Percentiles rank a stretch among this genome's conserved stretches.
These are phyloP conservation scores for Lactifluus volemus DNA, from an alignment of 768 basidiomycete genomes.

Conservation along the genomic window DNA sequence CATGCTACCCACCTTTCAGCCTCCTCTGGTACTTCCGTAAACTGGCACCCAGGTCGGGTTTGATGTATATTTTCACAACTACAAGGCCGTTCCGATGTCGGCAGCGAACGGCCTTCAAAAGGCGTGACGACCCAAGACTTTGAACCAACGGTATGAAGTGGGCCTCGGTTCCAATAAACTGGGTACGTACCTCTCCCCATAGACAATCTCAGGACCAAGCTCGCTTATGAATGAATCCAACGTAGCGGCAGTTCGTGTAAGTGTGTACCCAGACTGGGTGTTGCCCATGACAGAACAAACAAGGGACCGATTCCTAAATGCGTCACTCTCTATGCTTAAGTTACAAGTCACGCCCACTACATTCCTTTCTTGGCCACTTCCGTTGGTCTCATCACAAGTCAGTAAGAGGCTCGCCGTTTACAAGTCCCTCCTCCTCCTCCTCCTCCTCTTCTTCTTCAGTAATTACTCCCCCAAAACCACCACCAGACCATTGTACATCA, in stretches of 20 bases:
- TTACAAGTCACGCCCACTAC: not conserved
- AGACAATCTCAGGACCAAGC: slow-evolving; percentile 76
- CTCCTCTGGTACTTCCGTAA: slow-evolving; percentile 65
- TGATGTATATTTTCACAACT: slow-evolving; percentile 92
- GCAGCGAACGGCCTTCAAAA: slow-evolving; percentile 77
- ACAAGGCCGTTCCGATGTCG: slow-evolving; percentile 75
- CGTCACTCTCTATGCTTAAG: not conserved
- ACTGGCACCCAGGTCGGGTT: slow-evolving; percentile 80
- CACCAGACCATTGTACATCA: not conserved
- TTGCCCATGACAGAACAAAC: slow-evolving; percentile 54
- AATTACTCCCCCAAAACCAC: not conserved
- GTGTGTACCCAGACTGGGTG: slow-evolving; percentile 56
- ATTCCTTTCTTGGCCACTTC: not conserved
- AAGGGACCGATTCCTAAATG: not conserved
- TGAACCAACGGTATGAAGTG: not conserved
- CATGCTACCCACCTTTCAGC: slow-evolving; percentile 53
- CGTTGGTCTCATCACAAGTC: too few species aligned
- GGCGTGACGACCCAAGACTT: slow-evolving; percentile 64
- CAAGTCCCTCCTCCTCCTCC: not conserved
- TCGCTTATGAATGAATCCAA: slow-evolving; percentile 89
- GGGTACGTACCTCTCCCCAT: slow-evolving; percentile 74
- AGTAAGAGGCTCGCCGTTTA: too few species aligned
- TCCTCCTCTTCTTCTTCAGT: not conserved
- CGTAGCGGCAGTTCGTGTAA: slow-evolving; percentile 68
- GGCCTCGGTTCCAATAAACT: not conserved